Conservation (phyloP, 2,329 filamentous ascomycete genomes). For the Talaromyces verruculosus region DNA sequence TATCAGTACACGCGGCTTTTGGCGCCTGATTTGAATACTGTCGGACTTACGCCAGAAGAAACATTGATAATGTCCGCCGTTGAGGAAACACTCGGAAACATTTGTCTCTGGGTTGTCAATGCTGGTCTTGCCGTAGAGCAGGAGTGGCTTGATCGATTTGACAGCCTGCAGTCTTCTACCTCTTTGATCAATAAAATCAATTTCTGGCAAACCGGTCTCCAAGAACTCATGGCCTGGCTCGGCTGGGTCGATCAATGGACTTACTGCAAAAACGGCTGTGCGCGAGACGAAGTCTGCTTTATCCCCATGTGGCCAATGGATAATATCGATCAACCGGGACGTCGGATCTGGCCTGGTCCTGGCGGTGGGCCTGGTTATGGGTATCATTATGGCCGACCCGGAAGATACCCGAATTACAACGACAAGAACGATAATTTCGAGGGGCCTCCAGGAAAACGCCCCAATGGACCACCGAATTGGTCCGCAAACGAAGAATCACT, state of each 20-base stretch:
- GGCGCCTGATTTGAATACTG: neutral
- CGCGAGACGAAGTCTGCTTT: slow-evolving; percentile 48
- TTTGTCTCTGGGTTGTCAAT: neutral
- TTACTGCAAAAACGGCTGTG: slow-evolving; percentile 44
- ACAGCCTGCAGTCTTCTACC: too few species aligned
- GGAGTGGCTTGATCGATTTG: neutral
- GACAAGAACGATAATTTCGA: neutral
- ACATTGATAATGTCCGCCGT: neutral
- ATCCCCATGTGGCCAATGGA: slow-evolving; percentile 55
- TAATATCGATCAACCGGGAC: slow-evolving; percentile 13
- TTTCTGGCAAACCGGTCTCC: slow-evolving; percentile 37
- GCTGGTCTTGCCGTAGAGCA: neutral
- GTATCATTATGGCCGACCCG: neutral
- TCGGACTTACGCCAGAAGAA: neutral
- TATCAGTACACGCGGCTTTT: slow-evolving; percentile 5
- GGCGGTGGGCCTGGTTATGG: neutral
- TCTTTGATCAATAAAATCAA: slow-evolving; percentile 27
- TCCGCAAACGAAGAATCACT: slow-evolving; percentile 26
- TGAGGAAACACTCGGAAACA: slow-evolving; percentile 2
- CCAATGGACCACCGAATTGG: slow-evolving; percentile 16
- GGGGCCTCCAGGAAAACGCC: neutral
- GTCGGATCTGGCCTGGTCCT: slow-evolving; percentile 15
- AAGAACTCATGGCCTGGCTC: slow-evolving; percentile 52
- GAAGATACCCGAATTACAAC: neutral
- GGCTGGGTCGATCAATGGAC: slow-evolving; percentile 53